These are phyloP conservation scores for Rosa multiflora DNA, from an alignment of 306 rosid genomes.

Conservation along the genomic window DNA sequence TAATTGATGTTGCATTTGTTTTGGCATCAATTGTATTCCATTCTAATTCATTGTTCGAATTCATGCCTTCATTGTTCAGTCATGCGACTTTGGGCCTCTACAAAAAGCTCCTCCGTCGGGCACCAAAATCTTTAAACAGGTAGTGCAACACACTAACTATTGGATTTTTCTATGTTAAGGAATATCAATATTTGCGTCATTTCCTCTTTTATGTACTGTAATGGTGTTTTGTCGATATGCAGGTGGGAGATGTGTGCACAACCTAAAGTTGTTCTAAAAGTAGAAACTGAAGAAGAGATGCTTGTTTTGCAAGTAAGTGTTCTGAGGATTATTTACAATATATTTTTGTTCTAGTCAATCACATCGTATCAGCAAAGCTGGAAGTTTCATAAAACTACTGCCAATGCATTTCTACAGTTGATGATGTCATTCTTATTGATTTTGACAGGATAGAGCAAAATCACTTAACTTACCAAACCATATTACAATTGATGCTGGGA, in stretches of 20 bases:
- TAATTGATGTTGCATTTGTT: neutral
- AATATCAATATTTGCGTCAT: neutral
- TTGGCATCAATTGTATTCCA: neutral
- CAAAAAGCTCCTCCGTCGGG: conserved; percentile 73
- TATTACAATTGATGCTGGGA: conserved; percentile 92
- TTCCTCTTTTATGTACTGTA: neutral
- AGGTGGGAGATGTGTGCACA: conserved; percentile 99
- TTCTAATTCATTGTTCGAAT: conserved; percentile 11
- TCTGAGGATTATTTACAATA: neutral
- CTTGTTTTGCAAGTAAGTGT: conserved; percentile 71
- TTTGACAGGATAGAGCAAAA: conserved; percentile 75
- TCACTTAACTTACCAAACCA: conserved; percentile 79
- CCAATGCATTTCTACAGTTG: neutral
- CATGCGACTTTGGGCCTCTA: conserved; percentile 95
- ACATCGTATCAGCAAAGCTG: neutral
- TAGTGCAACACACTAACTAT: conserved; percentile 11
- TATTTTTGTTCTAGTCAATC: neutral
- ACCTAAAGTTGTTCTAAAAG: conserved; percentile 94
- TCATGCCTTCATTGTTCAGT: conserved; percentile 37
- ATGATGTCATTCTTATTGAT: conserved; percentile 2
- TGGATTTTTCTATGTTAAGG: neutral
- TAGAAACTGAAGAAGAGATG: conserved; percentile 92
- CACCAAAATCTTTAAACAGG: conserved; percentile 89
- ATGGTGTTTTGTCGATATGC: conserved; percentile 31
- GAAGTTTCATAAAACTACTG: neutral